These are phyloP conservation scores for Iris macrosiphon DNA, from an alignment of 106 monocot species.

Conservation along the genomic window DNA sequence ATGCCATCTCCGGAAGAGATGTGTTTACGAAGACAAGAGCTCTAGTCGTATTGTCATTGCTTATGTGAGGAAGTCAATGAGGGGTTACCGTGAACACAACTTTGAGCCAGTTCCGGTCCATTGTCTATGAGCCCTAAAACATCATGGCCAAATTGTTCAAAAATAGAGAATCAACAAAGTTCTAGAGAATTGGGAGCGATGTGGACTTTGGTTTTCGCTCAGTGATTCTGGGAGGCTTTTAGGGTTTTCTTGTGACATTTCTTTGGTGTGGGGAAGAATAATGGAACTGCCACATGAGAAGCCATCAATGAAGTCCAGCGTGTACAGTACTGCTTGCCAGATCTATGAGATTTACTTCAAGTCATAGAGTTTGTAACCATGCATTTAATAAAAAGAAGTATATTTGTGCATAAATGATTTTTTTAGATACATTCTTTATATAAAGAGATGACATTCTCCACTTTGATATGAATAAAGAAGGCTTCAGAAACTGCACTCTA, in stretches of 20 bases:
- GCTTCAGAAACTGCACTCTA: no score
- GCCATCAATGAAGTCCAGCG: not conserved
- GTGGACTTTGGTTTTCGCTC: not conserved
- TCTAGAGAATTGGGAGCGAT: not conserved
- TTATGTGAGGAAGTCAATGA: no score
- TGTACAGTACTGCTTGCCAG: not conserved
- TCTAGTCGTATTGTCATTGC: no score
- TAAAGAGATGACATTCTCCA: no score
- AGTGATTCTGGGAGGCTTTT: not conserved
- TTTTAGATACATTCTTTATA: no score
- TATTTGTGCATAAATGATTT: not conserved
- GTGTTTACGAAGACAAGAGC: constrained; percentile 44
- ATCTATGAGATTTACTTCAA: not conserved
- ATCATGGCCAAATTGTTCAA: not conserved
- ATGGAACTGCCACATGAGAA: not conserved
- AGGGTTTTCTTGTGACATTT: not conserved
- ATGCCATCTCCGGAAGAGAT: constrained; percentile 42
- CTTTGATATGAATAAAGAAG: no score
- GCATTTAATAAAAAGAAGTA: not conserved
- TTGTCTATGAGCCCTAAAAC: not conserved
- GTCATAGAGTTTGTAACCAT: not conserved
- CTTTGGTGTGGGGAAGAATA: not conserved
- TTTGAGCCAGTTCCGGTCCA: not conserved
- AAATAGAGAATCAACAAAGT: not conserved
- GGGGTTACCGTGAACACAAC: no score